These are phyloP conservation scores for Coleophoma eucalyptorum DNA, from an alignment of 2,329 filamentous ascomycete genomes.

Conservation along the genomic window DNA sequence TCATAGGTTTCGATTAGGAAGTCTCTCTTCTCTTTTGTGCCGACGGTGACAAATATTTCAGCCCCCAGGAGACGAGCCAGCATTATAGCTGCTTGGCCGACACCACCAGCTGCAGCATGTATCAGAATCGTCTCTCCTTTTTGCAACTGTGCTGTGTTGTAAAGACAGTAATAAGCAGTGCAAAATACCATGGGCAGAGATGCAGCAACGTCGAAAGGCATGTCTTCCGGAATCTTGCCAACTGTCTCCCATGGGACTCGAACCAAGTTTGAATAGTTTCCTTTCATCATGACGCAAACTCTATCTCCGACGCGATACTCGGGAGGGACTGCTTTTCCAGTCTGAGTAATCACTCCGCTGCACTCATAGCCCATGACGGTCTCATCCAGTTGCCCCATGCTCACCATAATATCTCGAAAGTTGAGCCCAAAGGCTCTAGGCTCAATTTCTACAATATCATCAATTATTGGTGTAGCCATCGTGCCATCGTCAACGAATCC, in stretches of 20 bases:
- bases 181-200: conserved; percentile 9
- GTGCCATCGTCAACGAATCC: conserved; percentile 16
- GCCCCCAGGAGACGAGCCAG: conserved; percentile 22
- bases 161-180: conserved; percentile 12
- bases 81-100: conserved; percentile 28
- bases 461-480: conserved; percentile 5
- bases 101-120: conserved; percentile 24
- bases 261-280: not conserved
- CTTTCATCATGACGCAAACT: conserved; percentile 13
- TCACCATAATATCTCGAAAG: conserved; percentile 27
- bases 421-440: conserved; percentile 24
- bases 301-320: conserved; percentile 20
- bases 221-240: conserved; percentile 4
- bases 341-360: conserved; percentile 19
- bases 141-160: conserved; percentile 9
- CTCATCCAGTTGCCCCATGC: conserved; percentile 25
- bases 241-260: not conserved
- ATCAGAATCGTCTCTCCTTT: conserved; percentile 25
- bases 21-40: conserved; percentile 7
- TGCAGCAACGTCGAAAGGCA: conserved; percentile 12
- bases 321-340: conserved; percentile 18
- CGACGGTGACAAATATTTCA: conserved; percentile 19
- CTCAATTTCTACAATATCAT: conserved; percentile 16
- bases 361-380: conserved; percentile 23
- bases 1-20: conserved; percentile 10